Evolutionary conservation across 331 rosid species (phyloP).

Genomic region (Arachis monticola): DNA sequence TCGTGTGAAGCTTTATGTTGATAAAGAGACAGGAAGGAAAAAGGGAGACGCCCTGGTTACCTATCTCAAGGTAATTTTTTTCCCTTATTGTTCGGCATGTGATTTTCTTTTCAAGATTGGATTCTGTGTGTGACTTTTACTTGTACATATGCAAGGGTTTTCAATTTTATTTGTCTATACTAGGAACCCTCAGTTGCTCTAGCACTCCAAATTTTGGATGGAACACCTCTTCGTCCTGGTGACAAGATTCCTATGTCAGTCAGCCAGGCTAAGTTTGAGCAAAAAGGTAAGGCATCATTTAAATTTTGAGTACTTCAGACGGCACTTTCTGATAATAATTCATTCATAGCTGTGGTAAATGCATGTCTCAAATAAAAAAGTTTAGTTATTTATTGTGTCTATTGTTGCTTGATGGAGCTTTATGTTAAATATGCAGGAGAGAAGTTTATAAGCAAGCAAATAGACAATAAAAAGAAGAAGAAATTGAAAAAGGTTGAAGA

Average conservation of each 20-base stretch:
- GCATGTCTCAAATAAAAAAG: constrained; percentile 14
- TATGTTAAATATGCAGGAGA: constrained; percentile 65
- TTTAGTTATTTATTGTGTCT: constrained; percentile 29
- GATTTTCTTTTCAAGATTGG: too few species aligned
- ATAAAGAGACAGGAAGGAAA: constrained; percentile 72
- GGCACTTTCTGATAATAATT: constrained; percentile 19
- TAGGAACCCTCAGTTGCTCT: constrained; percentile 94
- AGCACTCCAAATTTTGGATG: constrained; percentile 87
- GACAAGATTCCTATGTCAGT: constrained; percentile 81
- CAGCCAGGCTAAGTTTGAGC: constrained; percentile 89
- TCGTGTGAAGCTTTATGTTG: constrained; percentile 90
- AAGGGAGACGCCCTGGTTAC: constrained; percentile 95
- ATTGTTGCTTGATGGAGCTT: constrained; percentile 42
- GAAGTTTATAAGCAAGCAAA: constrained; percentile 78
- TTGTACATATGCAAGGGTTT: constrained; percentile 25
- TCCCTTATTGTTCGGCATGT: constrained; percentile 30
- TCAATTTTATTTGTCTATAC: constrained; percentile 37
- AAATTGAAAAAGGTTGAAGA: constrained; percentile 89
- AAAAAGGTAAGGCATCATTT: constrained; percentile 72
- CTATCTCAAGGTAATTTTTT: constrained; percentile 77
- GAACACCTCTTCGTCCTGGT: constrained; percentile 83
- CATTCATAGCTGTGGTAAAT: background rate
- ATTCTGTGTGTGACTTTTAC: constrained; percentile 31
- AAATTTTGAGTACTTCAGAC: constrained; percentile 5
- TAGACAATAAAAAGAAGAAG: constrained; percentile 83